Evolutionary conservation across 2,329 filamentous ascomycete genomes (phyloP).

Genomic region (Harringtonia aguacate): DNA sequence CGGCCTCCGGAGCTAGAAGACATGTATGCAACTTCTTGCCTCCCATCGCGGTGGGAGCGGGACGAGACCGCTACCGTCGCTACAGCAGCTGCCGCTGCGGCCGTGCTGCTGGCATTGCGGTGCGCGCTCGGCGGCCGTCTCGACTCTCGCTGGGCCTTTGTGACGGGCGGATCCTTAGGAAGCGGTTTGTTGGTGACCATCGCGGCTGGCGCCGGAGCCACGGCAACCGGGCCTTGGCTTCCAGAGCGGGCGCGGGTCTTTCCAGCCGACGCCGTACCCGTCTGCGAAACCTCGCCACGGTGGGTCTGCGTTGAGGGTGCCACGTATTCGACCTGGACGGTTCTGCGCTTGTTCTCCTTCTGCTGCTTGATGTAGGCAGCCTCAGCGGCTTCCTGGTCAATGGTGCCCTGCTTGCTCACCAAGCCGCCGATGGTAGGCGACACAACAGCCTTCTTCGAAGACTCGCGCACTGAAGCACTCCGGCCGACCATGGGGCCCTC

Average conservation of each 20-base stretch:
- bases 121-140: slow-evolving; percentile 39
- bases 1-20: slow-evolving; percentile 40
- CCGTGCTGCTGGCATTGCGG: slow-evolving; percentile 27
- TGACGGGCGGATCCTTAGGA: slow-evolving; percentile 43
- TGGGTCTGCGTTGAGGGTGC: slow-evolving; percentile 79
- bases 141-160: slow-evolving; percentile 23
- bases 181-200: slow-evolving; percentile 43
- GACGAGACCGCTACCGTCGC: background rate
- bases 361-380: slow-evolving; percentile 47
- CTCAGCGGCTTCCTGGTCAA: slow-evolving; percentile 57
- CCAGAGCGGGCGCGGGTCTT: slow-evolving; percentile 44
- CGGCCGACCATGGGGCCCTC: slow-evolving; percentile 59
- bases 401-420: slow-evolving; percentile 61
- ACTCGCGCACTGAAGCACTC: slow-evolving; percentile 86
- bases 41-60: slow-evolving; percentile 22
- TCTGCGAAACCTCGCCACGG: slow-evolving; percentile 37
- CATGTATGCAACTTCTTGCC: slow-evolving; percentile 43
- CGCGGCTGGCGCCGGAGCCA: slow-evolving; percentile 14
- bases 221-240: slow-evolving; percentile 40
- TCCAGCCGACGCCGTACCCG: slow-evolving; percentile 19
- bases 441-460: slow-evolving; percentile 54
- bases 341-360: slow-evolving; percentile 83
- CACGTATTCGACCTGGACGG: slow-evolving; percentile 96
- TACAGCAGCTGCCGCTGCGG: slow-evolving; percentile 30
- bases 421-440: slow-evolving; percentile 49